Percentiles rank a stretch among this genome's conserved stretches.
These are phyloP conservation scores for Mycena sanguinolenta DNA, from an alignment of 768 basidiomycete genomes.

Conservation along the genomic window DNA sequence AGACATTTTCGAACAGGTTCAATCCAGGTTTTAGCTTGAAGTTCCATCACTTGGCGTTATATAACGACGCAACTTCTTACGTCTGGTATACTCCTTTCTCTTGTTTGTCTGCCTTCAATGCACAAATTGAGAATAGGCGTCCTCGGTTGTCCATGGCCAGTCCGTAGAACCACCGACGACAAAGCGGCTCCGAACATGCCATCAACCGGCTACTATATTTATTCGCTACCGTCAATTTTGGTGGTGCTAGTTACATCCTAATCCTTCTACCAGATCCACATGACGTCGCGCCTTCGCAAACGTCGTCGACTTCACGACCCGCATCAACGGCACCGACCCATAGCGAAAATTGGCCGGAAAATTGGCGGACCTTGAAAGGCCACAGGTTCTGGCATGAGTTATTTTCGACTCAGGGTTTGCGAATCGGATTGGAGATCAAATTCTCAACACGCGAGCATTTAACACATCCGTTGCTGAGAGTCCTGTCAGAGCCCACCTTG, in stretches of 20 bases:
- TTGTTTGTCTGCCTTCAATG: background rate
- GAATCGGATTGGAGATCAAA: background rate
- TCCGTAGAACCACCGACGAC: slow-evolving; percentile 10
- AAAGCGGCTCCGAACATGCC: background rate
- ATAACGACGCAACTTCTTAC: background rate
- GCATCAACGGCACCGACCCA: slow-evolving; percentile 1
- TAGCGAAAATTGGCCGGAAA: slow-evolving; percentile 7
- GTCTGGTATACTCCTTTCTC: background rate
- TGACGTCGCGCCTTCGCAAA: background rate
- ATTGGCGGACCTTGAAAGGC: background rate
- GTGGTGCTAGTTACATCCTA: no score
- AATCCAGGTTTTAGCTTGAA: background rate
- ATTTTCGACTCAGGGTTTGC: background rate
- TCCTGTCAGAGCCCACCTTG: background rate
- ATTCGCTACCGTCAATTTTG: no score
- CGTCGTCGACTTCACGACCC: background rate
- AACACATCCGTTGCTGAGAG: background rate
- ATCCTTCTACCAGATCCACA: background rate
- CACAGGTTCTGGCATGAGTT: background rate
- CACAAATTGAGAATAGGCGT: background rate
- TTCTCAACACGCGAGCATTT: background rate
- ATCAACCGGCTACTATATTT: no score
- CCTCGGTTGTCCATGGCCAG: background rate
- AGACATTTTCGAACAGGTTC: background rate
- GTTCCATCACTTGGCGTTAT: background rate